Percentiles rank a stretch among this genome's conserved stretches.
Conservation (phyloP, 257 asterid genomes). For the Gentiana dahurica region DNA sequence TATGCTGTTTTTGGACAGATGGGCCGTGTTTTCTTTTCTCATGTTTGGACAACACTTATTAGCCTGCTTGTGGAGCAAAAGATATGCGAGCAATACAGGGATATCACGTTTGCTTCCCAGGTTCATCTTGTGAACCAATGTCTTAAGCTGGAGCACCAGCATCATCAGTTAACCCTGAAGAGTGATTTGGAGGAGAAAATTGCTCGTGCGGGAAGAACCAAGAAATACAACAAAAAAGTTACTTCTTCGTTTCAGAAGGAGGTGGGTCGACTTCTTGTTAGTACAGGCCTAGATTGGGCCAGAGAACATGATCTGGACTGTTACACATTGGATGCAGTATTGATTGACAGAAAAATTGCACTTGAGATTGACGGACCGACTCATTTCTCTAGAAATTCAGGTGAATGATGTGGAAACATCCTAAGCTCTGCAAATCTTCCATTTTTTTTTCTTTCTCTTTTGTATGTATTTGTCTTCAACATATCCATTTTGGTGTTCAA, state of each 20-base stretch:
- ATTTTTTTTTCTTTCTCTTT: background rate
- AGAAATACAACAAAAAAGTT: slow-evolving; percentile 68
- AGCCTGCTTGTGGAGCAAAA: slow-evolving; percentile 41
- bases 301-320: slow-evolving; percentile 68
- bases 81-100: slow-evolving; percentile 60
- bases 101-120: slow-evolving; percentile 83
- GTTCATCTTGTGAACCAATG: slow-evolving; percentile 63
- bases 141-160: slow-evolving; percentile 59
- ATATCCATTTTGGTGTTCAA: slow-evolving; percentile 2
- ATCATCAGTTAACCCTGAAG: slow-evolving; percentile 47
- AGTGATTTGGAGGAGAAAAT: slow-evolving; percentile 47
- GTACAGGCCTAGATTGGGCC: slow-evolving; percentile 89
- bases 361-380: slow-evolving; percentile 95
- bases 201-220: slow-evolving; percentile 56
- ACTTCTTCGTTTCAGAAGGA: slow-evolving; percentile 94
- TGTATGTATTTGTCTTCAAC: background rate
- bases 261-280: slow-evolving; percentile 77
- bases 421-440: background rate
- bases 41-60: slow-evolving; percentile 52
- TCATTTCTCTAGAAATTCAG: slow-evolving; percentile 89
- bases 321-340: slow-evolving; percentile 79
- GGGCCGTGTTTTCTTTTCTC: slow-evolving; percentile 43
- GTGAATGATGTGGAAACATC: slow-evolving; percentile 23
- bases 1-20: slow-evolving; percentile 78
- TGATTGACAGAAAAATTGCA: slow-evolving; percentile 64